Evolutionary conservation across 2,329 filamentous ascomycete genomes (phyloP), one percentile per base, ranked within the genome.

Genomic region (Ophiocordyceps camponoti-saundersi): DNA sequence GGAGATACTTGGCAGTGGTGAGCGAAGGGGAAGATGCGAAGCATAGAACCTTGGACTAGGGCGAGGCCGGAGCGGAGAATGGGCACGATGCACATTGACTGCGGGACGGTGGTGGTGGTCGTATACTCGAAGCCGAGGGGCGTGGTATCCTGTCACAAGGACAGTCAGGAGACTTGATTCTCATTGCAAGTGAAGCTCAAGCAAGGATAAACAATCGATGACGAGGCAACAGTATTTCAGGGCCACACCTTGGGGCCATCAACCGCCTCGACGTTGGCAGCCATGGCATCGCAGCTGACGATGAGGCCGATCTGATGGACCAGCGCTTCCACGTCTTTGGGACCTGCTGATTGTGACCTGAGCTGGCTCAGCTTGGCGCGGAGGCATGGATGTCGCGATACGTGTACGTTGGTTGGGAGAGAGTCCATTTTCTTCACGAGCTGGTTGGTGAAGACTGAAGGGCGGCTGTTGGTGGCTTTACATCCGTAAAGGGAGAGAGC

Each of bases 11-110:
- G n/a, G n/a, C n/a, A n/a, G n/a, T n/a, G 36, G 8, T 20, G 34
- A 42, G 40, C 36, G 34, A 41, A 10, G 39, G n/a, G 16, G 21
- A 7, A 6, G 12, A 18, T 4, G n/a, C 8, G 15, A 11, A 18
- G 15, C 40, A 29, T 60, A 62, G 21, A 56, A 83, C 82, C 83
- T 59, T 94, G 85, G 42, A 94, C 76, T 89, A 96, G 95, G 61
- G 79, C 85, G 40, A 95, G 71, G 23, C 90, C 90, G 3, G 86
- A 94, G 50, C 90, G 77, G n/a, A 96, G 76, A 63, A 96, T 94
- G 36, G 90, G 90, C 3, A 96, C 82, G 46, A 96, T 74, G 46
- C 82, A 89, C 54, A 95, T 76, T 49, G 74, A 75, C 44, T 71
- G 65, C 1, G 85, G 82, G 6, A 73, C 63, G 52, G 86, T 71